Evolutionary conservation across 2,329 filamentous ascomycete species (phyloP).

Genomic region (Cordyceps tenuipes): DNA sequence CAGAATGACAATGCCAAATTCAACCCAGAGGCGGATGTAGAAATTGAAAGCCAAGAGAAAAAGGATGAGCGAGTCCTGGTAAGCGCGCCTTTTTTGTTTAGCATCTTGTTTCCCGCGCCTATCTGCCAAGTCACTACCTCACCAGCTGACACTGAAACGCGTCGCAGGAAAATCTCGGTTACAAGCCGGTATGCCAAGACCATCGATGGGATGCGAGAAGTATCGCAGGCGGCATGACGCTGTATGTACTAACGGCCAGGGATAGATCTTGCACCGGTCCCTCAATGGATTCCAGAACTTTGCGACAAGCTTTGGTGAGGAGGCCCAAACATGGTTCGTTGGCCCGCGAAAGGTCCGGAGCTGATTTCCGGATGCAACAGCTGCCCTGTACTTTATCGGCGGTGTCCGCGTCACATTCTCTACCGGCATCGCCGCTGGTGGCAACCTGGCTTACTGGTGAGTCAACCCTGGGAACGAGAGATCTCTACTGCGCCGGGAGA

Average conservation of each 20-base stretch:
- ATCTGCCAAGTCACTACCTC: background rate
- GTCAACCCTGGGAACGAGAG: background rate
- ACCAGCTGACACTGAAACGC: background rate
- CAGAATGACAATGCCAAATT: background rate
- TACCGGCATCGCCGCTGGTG: constrained; percentile 53
- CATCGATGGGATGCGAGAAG: background rate
- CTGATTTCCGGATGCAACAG: constrained; percentile 24
- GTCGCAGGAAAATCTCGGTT: constrained; percentile 19
- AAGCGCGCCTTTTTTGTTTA: background rate
- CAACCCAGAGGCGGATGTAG: background rate
- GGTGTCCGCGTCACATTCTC: constrained; percentile 53
- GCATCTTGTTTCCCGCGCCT: background rate
- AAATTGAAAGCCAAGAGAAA: background rate
- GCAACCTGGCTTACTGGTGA: constrained; percentile 52
- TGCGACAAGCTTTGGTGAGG: constrained; percentile 47
- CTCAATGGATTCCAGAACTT: constrained; percentile 52
- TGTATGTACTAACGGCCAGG: background rate
- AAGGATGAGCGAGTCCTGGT: background rate
- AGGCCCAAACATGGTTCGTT: background rate
- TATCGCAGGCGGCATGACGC: background rate
- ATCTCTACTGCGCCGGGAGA: background rate
- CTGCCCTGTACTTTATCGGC: constrained; percentile 53
- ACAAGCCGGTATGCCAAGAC: constrained; percentile 18
- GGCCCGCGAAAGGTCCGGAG: background rate
- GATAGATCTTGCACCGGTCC: constrained; percentile 46